Evolutionary conservation across 305 asterid genomes (phyloP).

Genomic region (Fraxinus velutina): DNA sequence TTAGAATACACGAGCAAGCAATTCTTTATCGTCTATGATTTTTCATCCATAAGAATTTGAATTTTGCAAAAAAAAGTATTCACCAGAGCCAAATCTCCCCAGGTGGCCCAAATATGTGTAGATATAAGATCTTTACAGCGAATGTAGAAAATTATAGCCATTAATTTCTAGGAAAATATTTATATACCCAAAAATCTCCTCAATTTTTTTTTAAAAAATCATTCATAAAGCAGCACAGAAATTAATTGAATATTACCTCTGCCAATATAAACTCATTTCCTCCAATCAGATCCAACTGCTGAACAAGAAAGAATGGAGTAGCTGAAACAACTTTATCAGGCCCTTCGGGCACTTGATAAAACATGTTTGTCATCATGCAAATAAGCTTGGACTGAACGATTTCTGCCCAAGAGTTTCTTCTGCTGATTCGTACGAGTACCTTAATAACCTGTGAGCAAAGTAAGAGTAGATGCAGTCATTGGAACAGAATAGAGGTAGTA

Average conservation of each 20-base stretch:
- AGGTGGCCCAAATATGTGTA: not conserved
- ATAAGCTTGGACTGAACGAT: slow-evolving; percentile 89
- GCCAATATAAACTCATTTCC: slow-evolving; percentile 84
- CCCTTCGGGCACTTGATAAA: slow-evolving; percentile 71
- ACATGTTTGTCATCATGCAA: slow-evolving; percentile 90
- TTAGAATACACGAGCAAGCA: not conserved
- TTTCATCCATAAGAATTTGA: not conserved
- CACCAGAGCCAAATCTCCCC: not conserved
- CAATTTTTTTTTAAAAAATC: too few relatives aligned
- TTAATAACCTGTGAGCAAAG: slow-evolving; percentile 66
- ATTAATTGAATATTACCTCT: slow-evolving; percentile 58
- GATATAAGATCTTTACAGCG: not conserved
- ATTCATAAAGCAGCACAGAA: not conserved
- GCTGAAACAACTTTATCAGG: slow-evolving; percentile 58
- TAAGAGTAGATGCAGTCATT: slow-evolving; percentile 7
- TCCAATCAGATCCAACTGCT: slow-evolving; percentile 91
- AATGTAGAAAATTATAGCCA: not conserved
- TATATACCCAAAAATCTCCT: slow-evolving; percentile 4
- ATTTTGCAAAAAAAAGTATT: not conserved
- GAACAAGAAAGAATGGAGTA: slow-evolving; percentile 62
- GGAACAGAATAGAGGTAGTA: slow-evolving; percentile 7
- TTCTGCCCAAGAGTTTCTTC: slow-evolving; percentile 93
- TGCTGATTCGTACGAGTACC: slow-evolving; percentile 72
- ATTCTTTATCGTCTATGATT: not conserved
- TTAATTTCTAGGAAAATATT: not conserved